Base-by-base conservation (phyloP, 2,329 filamentous ascomycete species). In the Clarireedia homoeocarpa region DNA sequence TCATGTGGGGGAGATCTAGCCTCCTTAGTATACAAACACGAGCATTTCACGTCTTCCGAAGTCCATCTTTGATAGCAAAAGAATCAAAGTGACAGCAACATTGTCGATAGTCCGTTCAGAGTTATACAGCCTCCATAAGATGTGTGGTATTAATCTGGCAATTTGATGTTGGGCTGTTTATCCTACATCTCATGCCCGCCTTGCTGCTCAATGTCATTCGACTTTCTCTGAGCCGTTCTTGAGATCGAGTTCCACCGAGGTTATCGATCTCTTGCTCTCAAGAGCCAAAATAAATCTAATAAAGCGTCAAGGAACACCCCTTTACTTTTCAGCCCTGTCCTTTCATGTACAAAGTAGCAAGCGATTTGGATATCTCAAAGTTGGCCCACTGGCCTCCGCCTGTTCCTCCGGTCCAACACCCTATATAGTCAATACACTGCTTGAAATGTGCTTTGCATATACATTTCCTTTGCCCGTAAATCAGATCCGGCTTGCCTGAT, bases 221-320 rank as follows among this genome's bases (percentile, higher is more conserved):
- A 40, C 34, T 23, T 38, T 30, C 45, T 50, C 36, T 50, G 45
- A 54, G 52, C 52, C 30, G 26, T 44, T 36, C 39, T 30, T 23
- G 10, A 55, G 53, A 51, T 47, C 46, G 49, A 57, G 40, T 51
- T 60, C 56, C 58, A 7, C 44, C 57, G 56, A 64, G 59, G 57
- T 55, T 55, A 51, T 58, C 56, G 57, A 45, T 54, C 24, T 57
- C 57, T 57, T 65, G 64, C 64, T 62, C 61, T 59, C 46, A 60
- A 58, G 60, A 66, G 62, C 60, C 47, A 64, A 20, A 44, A 61
- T 56, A 66, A 66, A 62, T 67, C 66, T 68, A 68, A 62, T 45
- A 55, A 63, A 61, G 57, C 51, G 59, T 61, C 55, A 63, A 53
- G 61, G 61, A 59, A 58, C 58, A 56, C 56, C 58, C 61, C 55